Evolutionary conservation across 73 alveolate genomes (phyloP), one percentile per base, ranked within the genome.

Genomic region (Paramecium bursaria): DNA sequence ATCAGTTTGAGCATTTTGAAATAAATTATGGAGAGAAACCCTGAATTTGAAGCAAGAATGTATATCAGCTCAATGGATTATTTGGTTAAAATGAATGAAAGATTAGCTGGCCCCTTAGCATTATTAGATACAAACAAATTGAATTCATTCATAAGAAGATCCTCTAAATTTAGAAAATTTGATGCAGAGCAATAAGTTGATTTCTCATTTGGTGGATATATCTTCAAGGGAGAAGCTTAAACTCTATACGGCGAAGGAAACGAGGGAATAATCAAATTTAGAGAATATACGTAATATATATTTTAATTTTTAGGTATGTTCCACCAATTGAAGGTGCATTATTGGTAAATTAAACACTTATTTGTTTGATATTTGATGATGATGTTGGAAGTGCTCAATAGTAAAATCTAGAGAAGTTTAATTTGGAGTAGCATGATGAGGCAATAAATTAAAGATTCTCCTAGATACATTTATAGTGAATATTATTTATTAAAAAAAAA

Each of bases 21-120:
- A 67, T 67, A 22, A 7, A 23, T 67, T 17, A 67, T 67, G 82
- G 11, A 17, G 9, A 67, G 42, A 25, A 17, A 33, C 21, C 46
- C 25, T 7, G 30, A 4, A 67, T 67, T 67, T 67, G 82, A 67
- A 67, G 15, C 31, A 35, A 67, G 33, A 14, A 35, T 67, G 21
- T 67, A 39, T 7, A 15, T 67, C 0, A 67, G 33, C 44, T 67
- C 60, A 15, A 67, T 67, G 44, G 82, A 39, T 25, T 67, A 67
- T n/a, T 35, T 67, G 33, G 21, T 67, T 5, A 67, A 35, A 42
- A 11, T 67, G 0, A 39, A 31, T 67, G 82, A 31, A 67, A 19
- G 48, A n/a, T 67, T 39, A 67, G 60, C 82, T n/a, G 48, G 82
- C 0, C 60, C 60, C 5, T 67, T 67, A 19, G 82, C 30, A 39